Evolutionary conservation across 2,329 filamentous ascomycete genomes (phyloP).

Genomic region (Colletotrichum brevisporum): DNA sequence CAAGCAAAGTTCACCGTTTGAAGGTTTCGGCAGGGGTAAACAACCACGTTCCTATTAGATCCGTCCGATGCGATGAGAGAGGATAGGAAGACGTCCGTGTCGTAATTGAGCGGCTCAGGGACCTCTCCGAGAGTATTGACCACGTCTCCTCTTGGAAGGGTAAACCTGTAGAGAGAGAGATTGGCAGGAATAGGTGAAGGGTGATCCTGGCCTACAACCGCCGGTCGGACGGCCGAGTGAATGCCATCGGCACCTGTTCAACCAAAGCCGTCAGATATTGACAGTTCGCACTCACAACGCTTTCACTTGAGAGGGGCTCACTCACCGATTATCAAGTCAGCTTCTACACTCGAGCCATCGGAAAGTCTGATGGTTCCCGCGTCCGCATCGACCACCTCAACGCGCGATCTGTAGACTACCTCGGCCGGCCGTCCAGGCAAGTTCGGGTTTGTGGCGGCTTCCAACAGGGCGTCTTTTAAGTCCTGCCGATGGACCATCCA

Average conservation of each 20-base stretch:
- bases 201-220: background rate
- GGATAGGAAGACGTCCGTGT: background rate
- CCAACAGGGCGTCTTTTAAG: background rate
- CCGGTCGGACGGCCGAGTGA: background rate
- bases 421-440: background rate
- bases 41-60: slow-evolving; percentile 13
- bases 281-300: background rate
- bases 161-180: slow-evolving; percentile 6
- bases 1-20: slow-evolving; percentile 12
- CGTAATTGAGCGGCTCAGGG: background rate
- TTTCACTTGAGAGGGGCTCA: background rate
- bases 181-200: background rate
- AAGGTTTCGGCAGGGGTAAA: background rate
- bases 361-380: background rate
- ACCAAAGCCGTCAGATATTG: background rate
- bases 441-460: background rate
- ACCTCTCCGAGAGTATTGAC: background rate
- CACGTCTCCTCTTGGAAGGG: background rate
- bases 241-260: slow-evolving; percentile 7
- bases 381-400: background rate
- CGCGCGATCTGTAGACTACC: background rate
- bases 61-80: slow-evolving; percentile 5
- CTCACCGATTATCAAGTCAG: slow-evolving; percentile 5
- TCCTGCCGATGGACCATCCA: slow-evolving; percentile 13
- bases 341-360: background rate